Base-by-base conservation (phyloP, 2,329 filamentous ascomycete genomes). In the Trichophyton simii region DNA sequence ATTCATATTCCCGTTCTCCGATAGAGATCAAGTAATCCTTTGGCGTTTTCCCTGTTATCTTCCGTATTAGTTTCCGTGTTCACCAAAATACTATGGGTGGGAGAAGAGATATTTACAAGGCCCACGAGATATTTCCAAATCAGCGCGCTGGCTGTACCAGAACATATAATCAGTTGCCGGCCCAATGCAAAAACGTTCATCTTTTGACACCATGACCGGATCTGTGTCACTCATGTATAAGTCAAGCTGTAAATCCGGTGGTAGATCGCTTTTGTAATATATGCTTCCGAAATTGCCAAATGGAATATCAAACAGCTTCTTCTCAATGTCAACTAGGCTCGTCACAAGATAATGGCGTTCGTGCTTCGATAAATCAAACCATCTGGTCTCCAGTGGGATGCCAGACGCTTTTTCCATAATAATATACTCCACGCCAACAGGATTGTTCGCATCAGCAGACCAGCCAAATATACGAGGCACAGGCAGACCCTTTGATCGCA, bases 381-480 rank as follows among this genome's bases (percentile, higher is more conserved):
- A 71, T 38, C 57, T 48, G 36, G 58, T 64, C 5, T 67, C 64
- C 4, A 64, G 34, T 15, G 61, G 58, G 22, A 65, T 62, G 9
- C 68, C 68, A 36, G 63, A 18, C 9, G 66, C 60, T 61, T 67
- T 57, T 50, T 66, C 62, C 68, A 70, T 63, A 9, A 70, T 63
- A 6, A 70, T 69, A 58, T 70, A 69, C 44, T 71, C 69, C 0
- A 63, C 62, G n/a, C 68, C 67, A 44, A 68, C 65, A 11, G 64
- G n/a, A 48, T 69, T 70, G 13, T 67, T 60, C 2, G 48, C 31
- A 31, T 63, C 63, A 13, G 66, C 64, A 18, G 64, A 69, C 61
- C 64, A 70, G 1, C 61, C 65, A 64, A 66, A 66, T 8, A 71
- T 58, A 50, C 66, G 61, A 3, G 74, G 74, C 15, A 76, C 71